Conservation (phyloP, 2,329 filamentous ascomycete species). For the Aspergillus phoenicis region DNA sequence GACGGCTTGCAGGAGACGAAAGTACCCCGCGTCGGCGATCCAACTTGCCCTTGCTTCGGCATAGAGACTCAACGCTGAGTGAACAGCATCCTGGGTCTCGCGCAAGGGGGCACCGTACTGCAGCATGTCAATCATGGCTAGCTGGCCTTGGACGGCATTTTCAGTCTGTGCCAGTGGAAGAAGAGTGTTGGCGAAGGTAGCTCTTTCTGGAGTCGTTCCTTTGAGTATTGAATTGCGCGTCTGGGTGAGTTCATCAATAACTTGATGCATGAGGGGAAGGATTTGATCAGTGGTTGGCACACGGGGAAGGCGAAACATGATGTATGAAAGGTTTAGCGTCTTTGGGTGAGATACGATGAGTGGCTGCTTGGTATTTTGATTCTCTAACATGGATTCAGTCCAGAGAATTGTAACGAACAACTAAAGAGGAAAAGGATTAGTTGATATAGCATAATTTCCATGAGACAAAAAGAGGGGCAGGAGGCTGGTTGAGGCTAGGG, state of each 20-base stretch:
- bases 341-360: too few relatives aligned
- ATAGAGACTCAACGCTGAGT: background rate
- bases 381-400: too few relatives aligned
- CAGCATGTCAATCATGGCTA: slow-evolving; percentile 1
- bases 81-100: background rate
- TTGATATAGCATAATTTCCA: too few relatives aligned
- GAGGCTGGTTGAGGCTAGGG: too few relatives aligned
- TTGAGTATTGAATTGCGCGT: background rate
- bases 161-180: background rate
- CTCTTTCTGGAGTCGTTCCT: background rate
- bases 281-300: background rate
- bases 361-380: too few relatives aligned
- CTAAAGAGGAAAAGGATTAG: too few relatives aligned
- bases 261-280: background rate
- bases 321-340: background rate
- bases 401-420: too few relatives aligned
- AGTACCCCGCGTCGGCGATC: background rate
- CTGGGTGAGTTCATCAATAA: background rate
- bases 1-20: background rate
- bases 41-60: background rate
- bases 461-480: too few relatives aligned
- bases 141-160: background rate
- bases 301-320: background rate
- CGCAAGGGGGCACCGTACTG: background rate
- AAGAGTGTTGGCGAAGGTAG: background rate